Base-by-base conservation (phyloP, 2,329 filamentous ascomycete species). In the Colletotrichum sansevieriae region DNA sequence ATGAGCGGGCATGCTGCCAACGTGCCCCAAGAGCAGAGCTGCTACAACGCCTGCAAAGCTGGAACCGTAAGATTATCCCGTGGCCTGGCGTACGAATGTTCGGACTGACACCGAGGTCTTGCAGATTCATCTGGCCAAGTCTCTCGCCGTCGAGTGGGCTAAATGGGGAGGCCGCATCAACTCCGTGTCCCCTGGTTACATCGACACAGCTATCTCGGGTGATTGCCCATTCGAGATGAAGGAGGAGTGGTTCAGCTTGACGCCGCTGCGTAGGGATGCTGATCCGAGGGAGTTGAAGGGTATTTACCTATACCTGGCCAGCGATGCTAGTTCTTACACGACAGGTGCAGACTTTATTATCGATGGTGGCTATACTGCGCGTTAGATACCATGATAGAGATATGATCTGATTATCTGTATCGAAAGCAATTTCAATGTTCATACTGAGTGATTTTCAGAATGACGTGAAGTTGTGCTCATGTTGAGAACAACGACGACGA, bases 21-120 rank as follows among this genome's bases (percentile, higher is more conserved):
- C 49, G 70, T 73, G 71, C 74, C 92, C 4, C 92, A 94, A 81
- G 90, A 93, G 82, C 92, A 94, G 82, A 89, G 85, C 51, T 92
- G 90, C 80, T 95, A 95, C 87, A 95, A 95, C 76, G 91, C 91
- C 25, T 92, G 90, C 80, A 95, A 95, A 86, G 91, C 92, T 13
- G 92, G 89, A 35, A 60, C 63, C 9, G 63, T 65, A 15, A 74
- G 91, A 93, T 52, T n/a, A 13, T 25, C 13, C n/a, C 10, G 43
- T 49, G 9, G 10, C 7, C 5, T 35, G 54, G 37, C 25, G 4
- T n/a, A 13, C 12, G 20, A 4, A 7, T 20, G 3, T 25, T 52
- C 18, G 51, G 61, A 15, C 63, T 65, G 13, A 65, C 13, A 20
- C 37, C 18, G 25, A 63, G 20, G 29, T 15, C 29, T n/a, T 46